Conservation (phyloP, 352 stramenopile species). For the Albugo laibachii region DNA sequence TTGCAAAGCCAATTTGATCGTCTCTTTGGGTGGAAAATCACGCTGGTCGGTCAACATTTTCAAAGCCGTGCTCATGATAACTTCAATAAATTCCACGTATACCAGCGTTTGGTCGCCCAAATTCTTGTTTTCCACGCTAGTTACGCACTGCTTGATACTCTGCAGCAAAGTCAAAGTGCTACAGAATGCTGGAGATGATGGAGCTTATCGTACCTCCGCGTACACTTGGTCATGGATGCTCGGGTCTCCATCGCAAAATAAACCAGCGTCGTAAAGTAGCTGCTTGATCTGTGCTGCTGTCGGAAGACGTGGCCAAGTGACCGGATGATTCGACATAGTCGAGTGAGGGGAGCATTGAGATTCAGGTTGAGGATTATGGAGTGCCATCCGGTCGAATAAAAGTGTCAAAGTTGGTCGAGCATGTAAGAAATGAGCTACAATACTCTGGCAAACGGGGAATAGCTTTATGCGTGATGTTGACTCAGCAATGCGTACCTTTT, state of each 20-base stretch:
- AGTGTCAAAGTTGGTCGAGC: neutral
- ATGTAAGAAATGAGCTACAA: neutral
- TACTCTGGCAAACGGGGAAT: neutral
- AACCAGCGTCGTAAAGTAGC: slow-evolving; percentile 56
- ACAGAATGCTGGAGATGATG: slow-evolving; percentile 1
- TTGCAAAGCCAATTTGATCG: slow-evolving; percentile 20
- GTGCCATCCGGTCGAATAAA: neutral
- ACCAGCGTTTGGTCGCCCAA: slow-evolving; percentile 20
- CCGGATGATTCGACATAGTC: slow-evolving; percentile 3
- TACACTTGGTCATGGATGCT: slow-evolving; percentile 39
- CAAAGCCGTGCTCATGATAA: slow-evolving; percentile 38
- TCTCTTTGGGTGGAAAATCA: slow-evolving; percentile 31
- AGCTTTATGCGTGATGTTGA: neutral
- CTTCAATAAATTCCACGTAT: slow-evolving; percentile 57
- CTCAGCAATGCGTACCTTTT: slow-evolving; percentile 23
- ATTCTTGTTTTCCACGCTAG: slow-evolving; percentile 9
- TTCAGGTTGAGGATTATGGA: neutral
- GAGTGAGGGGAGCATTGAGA: neutral
- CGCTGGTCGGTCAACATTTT: slow-evolving; percentile 28
- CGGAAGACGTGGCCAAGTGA: slow-evolving; percentile 29
- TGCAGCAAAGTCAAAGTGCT: neutral
- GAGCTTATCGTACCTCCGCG: slow-evolving; percentile 9
- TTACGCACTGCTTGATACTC: slow-evolving; percentile 45
- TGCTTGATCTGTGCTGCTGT: slow-evolving; percentile 21
- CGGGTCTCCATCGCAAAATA: slow-evolving; percentile 46